These are phyloP conservation scores for Ophiocordyceps camponoti-rufipedis DNA, from an alignment of 2,329 filamentous ascomycete species.

Conservation along the genomic window DNA sequence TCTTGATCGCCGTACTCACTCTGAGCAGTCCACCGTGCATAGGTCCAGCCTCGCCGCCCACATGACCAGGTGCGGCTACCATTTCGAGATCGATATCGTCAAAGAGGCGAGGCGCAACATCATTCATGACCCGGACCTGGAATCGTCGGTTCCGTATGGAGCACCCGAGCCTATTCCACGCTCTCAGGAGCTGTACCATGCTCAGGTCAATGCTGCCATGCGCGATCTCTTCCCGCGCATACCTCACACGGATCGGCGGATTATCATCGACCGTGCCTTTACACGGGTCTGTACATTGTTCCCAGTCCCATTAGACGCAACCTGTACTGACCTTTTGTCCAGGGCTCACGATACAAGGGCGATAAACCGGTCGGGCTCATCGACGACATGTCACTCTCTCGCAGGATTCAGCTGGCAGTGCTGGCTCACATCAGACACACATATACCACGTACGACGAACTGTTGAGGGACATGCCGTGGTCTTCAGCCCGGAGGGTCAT, in stretches of 20 bases:
- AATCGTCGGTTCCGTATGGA: constrained; percentile 8
- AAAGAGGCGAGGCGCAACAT: constrained; percentile 27
- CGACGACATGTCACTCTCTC: constrained; percentile 34
- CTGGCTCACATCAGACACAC: constrained; percentile 48
- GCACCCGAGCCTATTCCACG: constrained; percentile 37
- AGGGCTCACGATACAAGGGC: constrained; percentile 33
- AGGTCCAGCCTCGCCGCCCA: constrained; percentile 24
- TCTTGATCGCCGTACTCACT: not conserved
- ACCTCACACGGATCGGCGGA: constrained; percentile 42
- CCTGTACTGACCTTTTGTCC: not conserved
- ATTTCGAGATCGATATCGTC: constrained; percentile 39
- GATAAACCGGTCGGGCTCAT: constrained; percentile 40
- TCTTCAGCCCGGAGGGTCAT: constrained; percentile 35
- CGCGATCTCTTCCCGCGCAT: constrained; percentile 48
- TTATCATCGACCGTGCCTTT: constrained; percentile 45
- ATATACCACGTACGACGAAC: constrained; percentile 46
- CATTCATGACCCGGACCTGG: constrained; percentile 9
- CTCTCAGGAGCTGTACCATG: constrained; percentile 39
- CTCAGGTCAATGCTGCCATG: constrained; percentile 42
- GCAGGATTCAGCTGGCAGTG: constrained; percentile 45
- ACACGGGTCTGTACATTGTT: constrained; percentile 29
- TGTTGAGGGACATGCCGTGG: constrained; percentile 24
- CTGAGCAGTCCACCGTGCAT: constrained; percentile 15
- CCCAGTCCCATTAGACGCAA: not conserved
- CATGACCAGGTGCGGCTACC: constrained; percentile 40